Conservation (phyloP, 2,329 filamentous ascomycete species). For the Fusarium temperatum region DNA sequence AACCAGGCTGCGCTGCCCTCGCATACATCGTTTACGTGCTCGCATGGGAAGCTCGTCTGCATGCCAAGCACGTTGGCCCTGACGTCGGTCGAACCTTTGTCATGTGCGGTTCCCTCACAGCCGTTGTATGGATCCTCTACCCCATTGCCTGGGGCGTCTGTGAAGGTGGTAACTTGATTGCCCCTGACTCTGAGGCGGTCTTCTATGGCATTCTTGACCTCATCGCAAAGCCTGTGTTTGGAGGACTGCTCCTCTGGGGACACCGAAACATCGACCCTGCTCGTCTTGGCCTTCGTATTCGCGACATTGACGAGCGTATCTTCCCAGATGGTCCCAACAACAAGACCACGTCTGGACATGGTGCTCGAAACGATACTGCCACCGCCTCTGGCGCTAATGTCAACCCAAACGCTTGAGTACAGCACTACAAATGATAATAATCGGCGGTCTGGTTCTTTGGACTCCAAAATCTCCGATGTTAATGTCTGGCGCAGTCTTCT, state of each 20-base stretch:
- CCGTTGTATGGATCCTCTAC: conserved; percentile 64
- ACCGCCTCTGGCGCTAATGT: not conserved
- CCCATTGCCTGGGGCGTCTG: conserved; percentile 62
- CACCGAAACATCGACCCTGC: conserved; percentile 69
- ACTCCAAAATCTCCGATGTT: too few species aligned
- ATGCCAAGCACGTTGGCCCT: conserved; percentile 63
- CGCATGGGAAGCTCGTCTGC: conserved; percentile 51
- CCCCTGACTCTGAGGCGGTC: conserved; percentile 71
- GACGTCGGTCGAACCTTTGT: conserved; percentile 64
- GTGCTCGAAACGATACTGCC: not conserved
- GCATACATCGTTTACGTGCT: conserved; percentile 56
- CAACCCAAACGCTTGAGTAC: not conserved
- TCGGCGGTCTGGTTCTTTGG: too few species aligned
- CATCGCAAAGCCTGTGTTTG: conserved; percentile 71
- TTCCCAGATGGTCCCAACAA: conserved; percentile 6
- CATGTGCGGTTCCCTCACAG: conserved; percentile 65
- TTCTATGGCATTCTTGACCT: conserved; percentile 76
- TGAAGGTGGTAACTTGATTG: conserved; percentile 62
- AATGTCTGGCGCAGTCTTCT: not conserved
- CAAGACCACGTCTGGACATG: not conserved
- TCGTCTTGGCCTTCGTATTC: conserved; percentile 60
- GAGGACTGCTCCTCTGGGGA: conserved; percentile 67
- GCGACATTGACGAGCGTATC: conserved; percentile 28
- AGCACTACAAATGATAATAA: fast-evolving
- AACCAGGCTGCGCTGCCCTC: conserved; percentile 51